Evolutionary conservation across 176 grass and related monocot species (phyloP).

Genomic region (Themeda triandra): DNA sequence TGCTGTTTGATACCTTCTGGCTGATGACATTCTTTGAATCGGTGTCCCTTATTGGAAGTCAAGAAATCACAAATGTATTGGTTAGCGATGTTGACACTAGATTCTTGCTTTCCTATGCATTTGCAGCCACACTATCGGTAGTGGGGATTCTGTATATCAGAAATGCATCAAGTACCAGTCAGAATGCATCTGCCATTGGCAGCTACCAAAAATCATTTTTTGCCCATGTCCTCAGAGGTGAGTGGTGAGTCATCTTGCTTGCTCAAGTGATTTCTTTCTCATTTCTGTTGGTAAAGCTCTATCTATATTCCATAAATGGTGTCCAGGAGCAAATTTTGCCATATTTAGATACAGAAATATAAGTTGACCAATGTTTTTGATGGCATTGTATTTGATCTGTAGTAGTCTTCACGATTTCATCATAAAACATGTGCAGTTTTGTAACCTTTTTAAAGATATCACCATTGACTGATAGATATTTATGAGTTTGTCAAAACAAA

Average conservation of each 20-base stretch:
- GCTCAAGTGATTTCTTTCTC: too few species aligned
- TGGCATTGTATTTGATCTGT: neutral
- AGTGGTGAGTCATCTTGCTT: too few species aligned
- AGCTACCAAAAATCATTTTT: too few species aligned
- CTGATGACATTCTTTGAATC: constrained; percentile 92
- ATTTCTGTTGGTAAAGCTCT: neutral
- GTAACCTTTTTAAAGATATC: neutral
- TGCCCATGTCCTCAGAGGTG: too few species aligned
- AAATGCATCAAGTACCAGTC: too few species aligned
- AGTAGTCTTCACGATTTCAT: neutral
- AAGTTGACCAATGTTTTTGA: neutral
- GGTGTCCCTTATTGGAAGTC: constrained; percentile 68
- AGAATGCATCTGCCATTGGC: too few species aligned
- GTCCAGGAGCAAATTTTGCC: neutral
- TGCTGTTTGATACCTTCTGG: constrained; percentile 83
- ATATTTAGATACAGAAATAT: neutral
- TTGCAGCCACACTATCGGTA: constrained; percentile 23
- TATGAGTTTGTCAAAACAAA: neutral
- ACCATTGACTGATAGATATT: neutral
- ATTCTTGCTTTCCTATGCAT: constrained; percentile 49
- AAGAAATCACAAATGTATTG: constrained; percentile 68
- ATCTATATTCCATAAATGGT: neutral
- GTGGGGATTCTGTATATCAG: too few species aligned
- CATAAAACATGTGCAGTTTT: neutral
- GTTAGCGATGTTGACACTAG: constrained; percentile 38